A percentile compares a stretch with the other conserved stretches of the same genome.
Conservation (phyloP, 2,329 filamentous ascomycete species). For the Calonectria crousiana region DNA sequence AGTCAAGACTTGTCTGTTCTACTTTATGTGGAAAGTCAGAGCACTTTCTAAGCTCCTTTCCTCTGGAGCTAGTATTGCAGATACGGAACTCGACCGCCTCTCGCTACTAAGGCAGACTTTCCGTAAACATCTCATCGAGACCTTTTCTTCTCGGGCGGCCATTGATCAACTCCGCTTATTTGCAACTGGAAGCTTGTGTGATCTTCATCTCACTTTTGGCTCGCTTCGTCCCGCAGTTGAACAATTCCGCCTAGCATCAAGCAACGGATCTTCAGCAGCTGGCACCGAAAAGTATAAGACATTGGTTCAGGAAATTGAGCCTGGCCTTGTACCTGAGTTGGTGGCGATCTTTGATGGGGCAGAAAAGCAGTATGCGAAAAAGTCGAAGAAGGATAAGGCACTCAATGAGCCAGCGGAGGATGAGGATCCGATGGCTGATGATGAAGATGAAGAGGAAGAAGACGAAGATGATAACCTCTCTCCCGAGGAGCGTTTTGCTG, state of each 20-base stretch:
- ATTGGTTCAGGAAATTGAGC: constrained; percentile 77
- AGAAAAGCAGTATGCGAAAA: constrained; percentile 83
- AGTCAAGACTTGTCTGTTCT: constrained; percentile 83
- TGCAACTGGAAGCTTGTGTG: constrained; percentile 82
- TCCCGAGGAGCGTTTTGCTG: constrained; percentile 70
- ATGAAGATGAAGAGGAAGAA: constrained; percentile 65
- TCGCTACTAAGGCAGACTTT: constrained; percentile 68
- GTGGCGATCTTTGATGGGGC: constrained; percentile 81
- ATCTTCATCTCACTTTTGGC: constrained; percentile 84
- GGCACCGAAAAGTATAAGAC: constrained; percentile 48
- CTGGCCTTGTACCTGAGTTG: constrained; percentile 74
- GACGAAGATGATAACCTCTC: constrained; percentile 67
- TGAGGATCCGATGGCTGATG: constrained; percentile 78
- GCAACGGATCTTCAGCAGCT: constrained; percentile 36
- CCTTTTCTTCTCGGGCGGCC: constrained; percentile 74
- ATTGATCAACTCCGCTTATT: constrained; percentile 84
- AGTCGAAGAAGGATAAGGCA: constrained; percentile 66
- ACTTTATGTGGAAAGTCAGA: constrained; percentile 94
- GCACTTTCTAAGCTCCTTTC: constrained; percentile 67
- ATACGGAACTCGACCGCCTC: constrained; percentile 71
- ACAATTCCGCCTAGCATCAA: constrained; percentile 48
- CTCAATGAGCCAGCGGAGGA: constrained; percentile 76
- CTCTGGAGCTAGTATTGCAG: constrained; percentile 66
- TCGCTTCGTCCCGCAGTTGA: constrained; percentile 72
- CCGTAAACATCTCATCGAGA: constrained; percentile 73